Conservation (phyloP, 2,329 filamentous ascomycete species). For the Xylariaceae sp. region DNA sequence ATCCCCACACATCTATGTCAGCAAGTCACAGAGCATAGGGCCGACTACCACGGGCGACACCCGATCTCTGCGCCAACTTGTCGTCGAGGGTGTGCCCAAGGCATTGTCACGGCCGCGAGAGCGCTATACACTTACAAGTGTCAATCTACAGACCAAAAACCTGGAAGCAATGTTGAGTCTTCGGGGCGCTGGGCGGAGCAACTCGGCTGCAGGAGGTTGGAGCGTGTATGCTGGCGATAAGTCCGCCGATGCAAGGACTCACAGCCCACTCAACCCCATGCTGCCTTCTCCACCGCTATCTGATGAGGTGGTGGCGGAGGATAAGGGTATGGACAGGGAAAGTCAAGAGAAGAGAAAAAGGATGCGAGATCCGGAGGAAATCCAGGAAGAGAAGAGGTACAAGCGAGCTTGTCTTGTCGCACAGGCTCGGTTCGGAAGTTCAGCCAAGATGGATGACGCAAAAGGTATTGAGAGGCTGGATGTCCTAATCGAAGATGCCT, state of each 20-base stretch:
- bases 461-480: slow-evolving; percentile 62
- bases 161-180: slow-evolving; percentile 67
- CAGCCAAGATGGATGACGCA: slow-evolving; percentile 53
- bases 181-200: slow-evolving; percentile 67
- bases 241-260: slow-evolving; percentile 32
- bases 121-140: slow-evolving; percentile 66
- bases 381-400: slow-evolving; percentile 34
- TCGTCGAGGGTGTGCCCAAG: slow-evolving; percentile 78
- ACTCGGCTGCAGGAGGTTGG: slow-evolving; percentile 75
- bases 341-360: slow-evolving; percentile 21
- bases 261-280: slow-evolving; percentile 54
- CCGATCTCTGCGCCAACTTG: slow-evolving; percentile 65
- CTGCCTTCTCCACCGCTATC: slow-evolving; percentile 49
- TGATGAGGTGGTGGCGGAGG: slow-evolving; percentile 30
- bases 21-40: slow-evolving; percentile 47
- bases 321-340: slow-evolving; percentile 16
- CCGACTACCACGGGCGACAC: slow-evolving; percentile 48
- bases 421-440: slow-evolving; percentile 67
- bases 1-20: slow-evolving; percentile 71
- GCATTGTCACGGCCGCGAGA: slow-evolving; percentile 73
- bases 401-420: slow-evolving; percentile 64
- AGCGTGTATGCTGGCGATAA: slow-evolving; percentile 65
- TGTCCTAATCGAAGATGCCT: slow-evolving; percentile 57
- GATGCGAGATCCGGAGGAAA: slow-evolving; percentile 23
- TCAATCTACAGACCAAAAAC: slow-evolving; percentile 68